Evolutionary conservation across 2,329 filamentous ascomycete species (phyloP).

Genomic region (Colletotrichum somersetense): DNA sequence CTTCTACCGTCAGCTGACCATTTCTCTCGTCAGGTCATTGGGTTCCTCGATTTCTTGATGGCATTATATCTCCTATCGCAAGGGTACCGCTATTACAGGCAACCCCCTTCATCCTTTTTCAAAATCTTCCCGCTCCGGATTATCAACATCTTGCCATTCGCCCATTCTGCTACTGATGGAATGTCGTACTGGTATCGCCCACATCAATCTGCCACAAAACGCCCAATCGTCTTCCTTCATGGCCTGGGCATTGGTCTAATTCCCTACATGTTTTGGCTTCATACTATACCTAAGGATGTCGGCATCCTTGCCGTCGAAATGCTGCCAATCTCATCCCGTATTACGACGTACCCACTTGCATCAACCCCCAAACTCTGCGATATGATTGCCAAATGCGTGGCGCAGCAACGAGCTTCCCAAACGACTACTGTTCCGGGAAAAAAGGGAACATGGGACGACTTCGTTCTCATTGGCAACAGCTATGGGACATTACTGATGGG

Average conservation of each 20-base stretch:
- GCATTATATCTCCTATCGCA: conserved; percentile 48
- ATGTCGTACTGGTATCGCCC: conserved; percentile 72
- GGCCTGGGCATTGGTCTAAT: conserved; percentile 68
- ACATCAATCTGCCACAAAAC: conserved; percentile 68
- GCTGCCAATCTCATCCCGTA: conserved; percentile 68
- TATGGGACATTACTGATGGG: conserved; percentile 69
- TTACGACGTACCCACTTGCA: conserved; percentile 63
- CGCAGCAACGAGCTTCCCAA: conserved; percentile 30
- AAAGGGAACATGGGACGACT: conserved; percentile 54
- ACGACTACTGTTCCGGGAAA: conserved; percentile 14
- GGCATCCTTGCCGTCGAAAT: conserved; percentile 71
- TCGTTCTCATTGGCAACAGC: conserved; percentile 71
- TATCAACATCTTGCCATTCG: conserved; percentile 58
- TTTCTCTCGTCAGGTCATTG: conserved; percentile 53
- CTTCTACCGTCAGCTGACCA: neutral
- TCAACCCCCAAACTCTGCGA: conserved; percentile 16
- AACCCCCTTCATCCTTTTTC: conserved; percentile 58
- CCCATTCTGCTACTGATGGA: conserved; percentile 59
- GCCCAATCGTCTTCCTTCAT: conserved; percentile 73
- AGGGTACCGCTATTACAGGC: conserved; percentile 58
- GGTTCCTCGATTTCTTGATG: conserved; percentile 59
- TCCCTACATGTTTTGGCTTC: conserved; percentile 66
- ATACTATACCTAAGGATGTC: conserved; percentile 58
- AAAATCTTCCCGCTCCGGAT: conserved; percentile 68
- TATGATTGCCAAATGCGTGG: conserved; percentile 35